Evolutionary conservation across 1,139 yeast genomes (phyloP), one percentile per base, ranked within the genome.

Genomic region (Lodderomyces theae): DNA sequence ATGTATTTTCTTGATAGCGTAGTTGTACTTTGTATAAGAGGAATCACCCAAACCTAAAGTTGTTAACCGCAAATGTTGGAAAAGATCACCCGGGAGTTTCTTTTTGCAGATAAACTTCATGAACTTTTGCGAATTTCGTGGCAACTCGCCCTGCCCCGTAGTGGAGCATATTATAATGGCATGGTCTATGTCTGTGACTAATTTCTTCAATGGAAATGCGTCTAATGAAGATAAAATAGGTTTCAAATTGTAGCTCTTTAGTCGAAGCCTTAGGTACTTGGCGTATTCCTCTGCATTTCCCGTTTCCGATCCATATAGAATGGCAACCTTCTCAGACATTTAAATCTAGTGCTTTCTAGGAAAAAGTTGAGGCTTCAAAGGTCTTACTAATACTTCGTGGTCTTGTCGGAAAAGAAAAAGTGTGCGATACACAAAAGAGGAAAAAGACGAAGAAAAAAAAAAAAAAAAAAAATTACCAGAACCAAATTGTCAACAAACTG

Each of bases 1-100:
- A 54, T 90, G 96, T 13, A 94, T 60, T 57, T 92, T 90, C 46
- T 83, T 77, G 28, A 86, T 77, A 10, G 96, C 96, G 72, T 82
- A 82, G 61, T 92, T 92, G 64, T 79, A 90, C 51, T 83, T 77
- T 3, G 95, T 85, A 56, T 92, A 92, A 1, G 95, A 84, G 0
- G 96, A 83, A 58, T 92, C 97, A n/a, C 99, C 99, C 2, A 94
- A 65, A 0, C 98, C 99, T 57, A 92, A 82, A 2, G 89, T 74
- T 3, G 92, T 78, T 48, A 89, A 72, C 23, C 68, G 59, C 11
- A 87, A 54, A 54, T 83, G 87, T 44, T 74, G 73, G 33, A 90
- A 65, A 35, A 88, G 64, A 53, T 80, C 80, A 1, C 50, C 33
- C 0, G 95, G 92, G 7, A 92, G 72, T 49, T 79, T 82, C 56